phyloP scores from a whole-genome alignment of 768 basidiomycete genomes.

The Pisolithus sp. region DNA sequence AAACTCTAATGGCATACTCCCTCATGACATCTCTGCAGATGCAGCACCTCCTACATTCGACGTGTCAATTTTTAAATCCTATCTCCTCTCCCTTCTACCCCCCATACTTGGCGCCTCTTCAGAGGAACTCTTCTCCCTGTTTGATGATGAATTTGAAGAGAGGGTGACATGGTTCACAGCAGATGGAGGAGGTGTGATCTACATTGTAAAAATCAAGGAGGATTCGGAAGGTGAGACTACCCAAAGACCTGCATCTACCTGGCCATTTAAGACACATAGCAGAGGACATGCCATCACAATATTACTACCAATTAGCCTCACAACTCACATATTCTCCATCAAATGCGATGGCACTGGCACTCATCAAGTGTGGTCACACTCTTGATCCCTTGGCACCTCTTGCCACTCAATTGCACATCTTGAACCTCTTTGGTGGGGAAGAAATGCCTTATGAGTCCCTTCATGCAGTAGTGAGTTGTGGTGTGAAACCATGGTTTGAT shows the following conservation, averaged over 20 bases:
- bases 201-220: no score
- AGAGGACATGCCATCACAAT: slow-evolving; percentile 63
- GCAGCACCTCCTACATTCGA: no score
- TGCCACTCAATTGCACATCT: slow-evolving; percentile 80
- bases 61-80: slow-evolving; percentile 60
- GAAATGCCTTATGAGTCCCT: slow-evolving; percentile 93
- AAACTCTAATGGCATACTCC: slow-evolving; percentile 20
- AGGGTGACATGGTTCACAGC: no score
- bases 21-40: slow-evolving; percentile 29
- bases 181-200: no score
- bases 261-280: slow-evolving; percentile 7
- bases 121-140: slow-evolving; percentile 58
- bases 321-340: slow-evolving; percentile 75
- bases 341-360: slow-evolving; percentile 79
- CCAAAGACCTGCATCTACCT: background rate
- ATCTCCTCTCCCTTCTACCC: slow-evolving; percentile 67
- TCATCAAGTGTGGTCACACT: slow-evolving; percentile 87
- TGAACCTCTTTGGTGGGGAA: slow-evolving; percentile 86
- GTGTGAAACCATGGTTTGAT: slow-evolving; percentile 98
- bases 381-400: slow-evolving; percentile 79
- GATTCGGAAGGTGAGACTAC: no score
- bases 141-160: slow-evolving; percentile 70
- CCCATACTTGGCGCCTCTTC: slow-evolving; percentile 71
- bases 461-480: slow-evolving; percentile 90
- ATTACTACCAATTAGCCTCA: slow-evolving; percentile 61